Evolutionary conservation across 148 eudicot species (phyloP), one percentile per base, ranked within the genome.

Genomic region (Vaccinium myrtillus): DNA sequence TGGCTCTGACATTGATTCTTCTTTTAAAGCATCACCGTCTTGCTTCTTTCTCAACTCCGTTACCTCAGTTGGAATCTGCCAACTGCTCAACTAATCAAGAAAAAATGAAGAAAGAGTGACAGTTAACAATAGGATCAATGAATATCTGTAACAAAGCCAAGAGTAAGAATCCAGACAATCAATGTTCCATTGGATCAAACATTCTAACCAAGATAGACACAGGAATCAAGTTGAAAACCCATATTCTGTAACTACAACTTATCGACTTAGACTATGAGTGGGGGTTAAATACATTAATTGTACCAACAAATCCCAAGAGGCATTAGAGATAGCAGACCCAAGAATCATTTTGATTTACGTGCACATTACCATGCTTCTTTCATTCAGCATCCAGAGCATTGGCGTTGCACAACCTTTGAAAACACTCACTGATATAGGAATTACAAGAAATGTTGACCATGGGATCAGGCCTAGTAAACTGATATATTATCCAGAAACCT

Each of bases 61-160:
- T 80, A 97, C 94, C 89, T 93, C 99, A 63, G 78, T 54, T 19
- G 99, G 98, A 82, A 97, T 86, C 85, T 97, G 99, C 99, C 99
- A 97, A 90, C 99, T 95, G 88, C 98, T 95, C 86, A 90, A 83
- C 99, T 97, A 91, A 82, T 85, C 69, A 69, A 79, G 51, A 81
- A 77, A 83, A 19, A 73, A 19, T 75, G 6, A 51, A 79, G 77
- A 21, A 58, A 80, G 77, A 19, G 12, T 18, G n/a, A 32, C 21
- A 53, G 55, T 15, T 16, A n/a, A 21, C 48, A 75, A 80, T 27
- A 75, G 48, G 2, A 86, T 61, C 70, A 82, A 58, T 75, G 23
- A 76, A 82, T 12, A 70, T 25, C 63, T 4, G 49, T 32, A 50
- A 82, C 61, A 49, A 58, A 25, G 19, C 19, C 71, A 55, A 80